Evolutionary conservation across 1,139 yeast species (phyloP).

Genomic region (Hemisphaericaspora lyxosophila): DNA sequence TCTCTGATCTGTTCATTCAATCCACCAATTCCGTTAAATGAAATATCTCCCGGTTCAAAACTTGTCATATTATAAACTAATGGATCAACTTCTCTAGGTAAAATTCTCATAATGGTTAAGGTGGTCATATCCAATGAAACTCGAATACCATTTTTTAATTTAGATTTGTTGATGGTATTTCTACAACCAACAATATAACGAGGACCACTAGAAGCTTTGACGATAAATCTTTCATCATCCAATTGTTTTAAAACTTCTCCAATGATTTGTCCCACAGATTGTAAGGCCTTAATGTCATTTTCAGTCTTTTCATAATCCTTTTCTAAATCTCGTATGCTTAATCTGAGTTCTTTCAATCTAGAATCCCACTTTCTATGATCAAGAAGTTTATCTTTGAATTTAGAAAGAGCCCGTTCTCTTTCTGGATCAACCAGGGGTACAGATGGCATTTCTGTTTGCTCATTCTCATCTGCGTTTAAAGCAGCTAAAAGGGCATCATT

Average conservation of each 20-base stretch:
- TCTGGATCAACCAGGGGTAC: slow-evolving; percentile 59
- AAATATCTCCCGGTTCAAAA: slow-evolving; percentile 93
- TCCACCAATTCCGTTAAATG: slow-evolving; percentile 97
- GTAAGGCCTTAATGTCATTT: slow-evolving; percentile 94
- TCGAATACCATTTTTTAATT: slow-evolving; percentile 88
- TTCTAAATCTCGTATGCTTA: slow-evolving; percentile 81
- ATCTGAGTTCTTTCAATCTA: slow-evolving; percentile 78
- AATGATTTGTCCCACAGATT: slow-evolving; percentile 95
- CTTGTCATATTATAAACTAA: slow-evolving; percentile 98
- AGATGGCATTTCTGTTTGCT: slow-evolving; percentile 14
- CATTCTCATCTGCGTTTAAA: slow-evolving; percentile 45
- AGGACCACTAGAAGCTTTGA: slow-evolving; percentile 97
- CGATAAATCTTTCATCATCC: slow-evolving; percentile 93
- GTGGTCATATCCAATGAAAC: slow-evolving; percentile 98
- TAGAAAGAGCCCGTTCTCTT: slow-evolving; percentile 74
- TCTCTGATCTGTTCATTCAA: slow-evolving; percentile 94
- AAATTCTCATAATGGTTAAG: slow-evolving; percentile 92
- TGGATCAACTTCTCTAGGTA: slow-evolving; percentile 98
- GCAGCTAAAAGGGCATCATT: slow-evolving; percentile 74
- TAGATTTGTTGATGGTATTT: slow-evolving; percentile 82
- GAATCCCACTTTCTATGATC: slow-evolving; percentile 97
- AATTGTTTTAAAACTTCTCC: slow-evolving; percentile 97
- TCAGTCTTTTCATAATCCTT: slow-evolving; percentile 90
- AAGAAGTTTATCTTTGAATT: slow-evolving; percentile 79
- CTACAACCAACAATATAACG: slow-evolving; percentile 97